Evolutionary conservation across 345 rosid genomes (phyloP).

Genomic region (Abelmoschus esculentus): DNA sequence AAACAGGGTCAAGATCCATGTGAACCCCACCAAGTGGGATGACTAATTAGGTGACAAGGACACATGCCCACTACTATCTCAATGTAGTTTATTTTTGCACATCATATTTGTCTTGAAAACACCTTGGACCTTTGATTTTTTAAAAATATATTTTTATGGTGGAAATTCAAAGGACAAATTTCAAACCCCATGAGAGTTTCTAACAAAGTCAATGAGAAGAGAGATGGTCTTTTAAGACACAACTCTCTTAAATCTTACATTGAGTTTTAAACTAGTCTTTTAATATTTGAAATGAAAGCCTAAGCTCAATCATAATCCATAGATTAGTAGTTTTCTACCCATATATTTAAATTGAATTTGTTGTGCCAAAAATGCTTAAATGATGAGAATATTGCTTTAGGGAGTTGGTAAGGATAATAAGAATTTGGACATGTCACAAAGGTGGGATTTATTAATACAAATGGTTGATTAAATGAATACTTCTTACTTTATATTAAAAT

Average conservation of each 20-base stretch:
- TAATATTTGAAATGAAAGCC: too few species aligned
- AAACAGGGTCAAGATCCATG: constrained; percentile 19
- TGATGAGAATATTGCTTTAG: background rate
- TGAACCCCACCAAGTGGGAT: constrained; percentile 12
- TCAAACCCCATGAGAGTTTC: constrained; percentile 5
- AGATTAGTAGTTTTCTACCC: background rate
- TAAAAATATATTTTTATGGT: background rate
- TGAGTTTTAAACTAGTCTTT: background rate
- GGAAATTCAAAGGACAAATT: constrained; percentile 6
- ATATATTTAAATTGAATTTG: too few species aligned
- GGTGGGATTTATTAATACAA: background rate
- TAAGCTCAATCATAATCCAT: too few species aligned
- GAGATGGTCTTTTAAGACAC: constrained; percentile 15
- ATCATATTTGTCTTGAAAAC: constrained; percentile 2
- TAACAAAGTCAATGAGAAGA: constrained; percentile 14
- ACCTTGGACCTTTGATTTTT: background rate
- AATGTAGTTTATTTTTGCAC: constrained; percentile 4
- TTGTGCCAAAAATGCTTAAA: background rate
- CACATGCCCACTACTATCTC: constrained; percentile 16
- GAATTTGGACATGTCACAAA: constrained; percentile 1
- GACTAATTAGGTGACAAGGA: constrained; percentile 2
- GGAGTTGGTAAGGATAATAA: constrained; percentile 14
- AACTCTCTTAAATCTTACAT: background rate
- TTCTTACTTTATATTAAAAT: constrained; percentile 2
- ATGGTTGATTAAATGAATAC: background rate